Evolutionary conservation across 2,329 filamentous ascomycete species (phyloP), one percentile per base, ranked within the genome.

Genomic region (Exophiala aquamarina): DNA sequence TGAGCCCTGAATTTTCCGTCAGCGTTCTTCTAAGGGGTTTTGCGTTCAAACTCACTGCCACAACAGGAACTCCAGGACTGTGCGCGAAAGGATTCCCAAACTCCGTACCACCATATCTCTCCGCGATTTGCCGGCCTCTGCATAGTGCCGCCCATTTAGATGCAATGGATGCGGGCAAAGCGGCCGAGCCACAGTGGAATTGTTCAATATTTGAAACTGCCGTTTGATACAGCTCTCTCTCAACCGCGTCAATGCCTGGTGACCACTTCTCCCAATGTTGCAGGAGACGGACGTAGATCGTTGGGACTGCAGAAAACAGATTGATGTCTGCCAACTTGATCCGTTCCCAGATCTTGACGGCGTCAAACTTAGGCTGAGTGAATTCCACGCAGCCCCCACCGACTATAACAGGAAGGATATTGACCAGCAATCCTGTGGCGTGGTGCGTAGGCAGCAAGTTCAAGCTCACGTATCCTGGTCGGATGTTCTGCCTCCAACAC

Each of bases 81-180:
- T 41, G 13, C 6, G 20, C 21, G 40, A 71, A 67, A 1, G 70
- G 60, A 9, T 66, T 66, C 1, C 68, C 66, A 55, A 71, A 68
- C 40, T 72, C 70, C 0, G 70, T 70, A 1, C 66, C 66, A 1
- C 70, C 70, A 43, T 72, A 72, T 33, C 70, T 53, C 39, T 68
- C 69, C 28, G 68, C 41, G 34, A 72, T 71, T n/a, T 46, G 58
- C 42, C 64, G 66, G 20, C 68, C 66, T 17, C 28, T 28, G 53
- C 72, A 60, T 2, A 74, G 59, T 5, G 59, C 54, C 3, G 65
- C 66, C 73, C 74, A 77, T 49, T 75, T 76, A 23, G 74, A 66
- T 9, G 69, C 69, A 13, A 77, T 66, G 1, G 72, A 70, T 39
- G 67, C 66, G 2, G 72, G 73, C 19, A 77, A 52, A 1, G 74